Evolutionary conservation across 1,284 basidiomycete species (phyloP), one percentile per base, ranked within the genome.

Genomic region (Ustilago xerochloae): DNA sequence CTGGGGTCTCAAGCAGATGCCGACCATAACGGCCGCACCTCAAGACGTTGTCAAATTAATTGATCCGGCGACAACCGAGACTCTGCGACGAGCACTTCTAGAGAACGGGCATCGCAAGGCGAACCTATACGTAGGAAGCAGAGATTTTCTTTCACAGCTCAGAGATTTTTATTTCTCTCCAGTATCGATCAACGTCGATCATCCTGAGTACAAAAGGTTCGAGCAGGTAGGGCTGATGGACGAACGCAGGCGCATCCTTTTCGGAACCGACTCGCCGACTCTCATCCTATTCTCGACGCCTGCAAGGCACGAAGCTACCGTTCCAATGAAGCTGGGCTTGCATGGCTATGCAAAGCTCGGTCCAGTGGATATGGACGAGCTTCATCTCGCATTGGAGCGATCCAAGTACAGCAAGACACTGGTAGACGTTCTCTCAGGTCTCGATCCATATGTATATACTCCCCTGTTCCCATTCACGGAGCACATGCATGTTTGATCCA

Each of bases 311-410:
- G n/a, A 22, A 5, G 7, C 1, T 13, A 9, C 10, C 10, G 1
- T 5, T 6, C 48, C 32, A n/a, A 35, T 50, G 48, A 18, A 5
- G 32, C 30, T 50, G n/a, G 48, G 48, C 7, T 12, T 50, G 18
- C 48, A 50, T 22, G 48, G 48, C 4, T 35, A 24, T 50, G 48
- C 48, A 9, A 50, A 50, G 30, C n/a, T 50, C 10, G 15, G 16
- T 3, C 32, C 32, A 9, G 18, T 22, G n/a, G 18, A 50, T 20
- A 4, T 50, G 18, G 32, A 22, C 20, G 13, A 4, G 3, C 12
- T 50, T 35, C 48, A 20, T 4, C 12, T 30, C 6, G 18, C 20
- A 13, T 13, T 50, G 8, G 48, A 36, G 12, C 29, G 13, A 22
- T 20, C n/a, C 10, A 15, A 22, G 30, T n/a, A 35, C 5, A 50